phyloP scores from a whole-genome alignment of 768 basidiomycete genomes.

The Suillus brevipes region DNA sequence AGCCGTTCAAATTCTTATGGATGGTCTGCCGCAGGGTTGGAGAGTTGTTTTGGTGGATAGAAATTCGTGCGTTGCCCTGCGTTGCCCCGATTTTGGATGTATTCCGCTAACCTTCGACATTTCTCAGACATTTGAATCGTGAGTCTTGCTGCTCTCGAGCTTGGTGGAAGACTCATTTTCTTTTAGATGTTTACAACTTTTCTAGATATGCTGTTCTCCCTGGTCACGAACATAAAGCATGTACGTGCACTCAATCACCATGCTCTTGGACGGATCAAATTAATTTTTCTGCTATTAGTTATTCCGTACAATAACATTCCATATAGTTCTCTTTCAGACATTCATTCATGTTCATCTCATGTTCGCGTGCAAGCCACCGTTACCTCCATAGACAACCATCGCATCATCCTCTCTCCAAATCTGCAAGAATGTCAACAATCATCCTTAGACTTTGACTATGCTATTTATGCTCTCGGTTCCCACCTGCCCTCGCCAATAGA shows the following conservation, averaged over 20 bases:
- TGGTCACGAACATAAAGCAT: slow-evolving; percentile 66
- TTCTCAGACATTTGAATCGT: slow-evolving; percentile 49
- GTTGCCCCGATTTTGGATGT: slow-evolving; percentile 18
- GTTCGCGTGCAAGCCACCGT: slow-evolving; percentile 48
- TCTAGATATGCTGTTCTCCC: slow-evolving; percentile 58
- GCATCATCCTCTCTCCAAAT: slow-evolving; percentile 29
- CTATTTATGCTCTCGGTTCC: slow-evolving; percentile 62
- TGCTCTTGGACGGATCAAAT: not conserved
- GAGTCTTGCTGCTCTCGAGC: slow-evolving; percentile 13
- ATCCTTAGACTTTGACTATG: slow-evolving; percentile 52
- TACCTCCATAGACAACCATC: slow-evolving; percentile 37
- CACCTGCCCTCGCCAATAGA: slow-evolving; percentile 55
- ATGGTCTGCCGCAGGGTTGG: slow-evolving; percentile 51
- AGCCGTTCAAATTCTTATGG: slow-evolving; percentile 50
- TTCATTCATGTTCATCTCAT: slow-evolving; percentile 20
- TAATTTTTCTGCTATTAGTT: slow-evolving; percentile 33
- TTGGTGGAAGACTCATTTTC: not conserved
- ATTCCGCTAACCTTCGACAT: not conserved
- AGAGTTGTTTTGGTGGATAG: slow-evolving; percentile 58
- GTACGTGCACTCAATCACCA: slow-evolving; percentile 31
- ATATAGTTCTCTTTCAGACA: slow-evolving; percentile 16
- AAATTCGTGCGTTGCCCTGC: slow-evolving; percentile 51
- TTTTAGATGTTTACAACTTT: slow-evolving; percentile 55
- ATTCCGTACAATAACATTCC: slow-evolving; percentile 58
- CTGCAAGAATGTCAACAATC: slow-evolving; percentile 12